Evolutionary conservation across 495 filamentous ascomycete genomes (phyloP), one percentile per base, ranked within the genome.

Genomic region (Penicillium turbatum): DNA sequence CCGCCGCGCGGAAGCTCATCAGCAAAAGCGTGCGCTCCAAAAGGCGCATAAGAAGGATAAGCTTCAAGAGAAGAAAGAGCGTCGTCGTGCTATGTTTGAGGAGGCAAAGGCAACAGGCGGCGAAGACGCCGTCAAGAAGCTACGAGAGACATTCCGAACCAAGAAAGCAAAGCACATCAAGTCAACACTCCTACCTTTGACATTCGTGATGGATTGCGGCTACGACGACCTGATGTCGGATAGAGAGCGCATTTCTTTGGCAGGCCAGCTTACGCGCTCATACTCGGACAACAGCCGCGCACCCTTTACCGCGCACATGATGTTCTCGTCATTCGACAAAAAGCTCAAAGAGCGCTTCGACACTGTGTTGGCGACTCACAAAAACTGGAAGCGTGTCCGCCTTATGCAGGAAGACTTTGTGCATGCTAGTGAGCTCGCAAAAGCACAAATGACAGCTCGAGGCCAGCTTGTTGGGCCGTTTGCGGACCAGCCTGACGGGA

Each of bases 151-250:
- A 21, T 61, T 62, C 1, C 53, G 51, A 38, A 51, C 56, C 19
- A 42, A 16, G 1, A 51, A 51, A 43, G 49, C 38, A 21, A 60
- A 69, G 63, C 48, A 72, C 63, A 42, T 54, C 32, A 65, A 63
- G 48, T 72, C 74, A 24, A 68, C 73, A 37, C 72, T 79, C 55
- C 71, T 91, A 6, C 92, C 92, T 2, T 68, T 97, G 6, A 79
- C 89, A 0, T 62, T 97, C 57, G 72, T 99, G 34, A 69, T 99
- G 57, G 93, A 99, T 67, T 97, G 95, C 67, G 84, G 87, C 55
- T 99, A 92, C 57, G 90, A 99, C 57, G 79, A 87, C 10, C 74
- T 92, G 61, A 99, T 99, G 93, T 75, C 72, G 26, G 83, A 87
- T 0, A 82, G 86, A 48, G 95, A 99, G 64, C 74, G 89, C 15